phyloP scores from a whole-genome alignment of 2,329 filamentous ascomycete genomes.

The Cladosporium sp. region DNA sequence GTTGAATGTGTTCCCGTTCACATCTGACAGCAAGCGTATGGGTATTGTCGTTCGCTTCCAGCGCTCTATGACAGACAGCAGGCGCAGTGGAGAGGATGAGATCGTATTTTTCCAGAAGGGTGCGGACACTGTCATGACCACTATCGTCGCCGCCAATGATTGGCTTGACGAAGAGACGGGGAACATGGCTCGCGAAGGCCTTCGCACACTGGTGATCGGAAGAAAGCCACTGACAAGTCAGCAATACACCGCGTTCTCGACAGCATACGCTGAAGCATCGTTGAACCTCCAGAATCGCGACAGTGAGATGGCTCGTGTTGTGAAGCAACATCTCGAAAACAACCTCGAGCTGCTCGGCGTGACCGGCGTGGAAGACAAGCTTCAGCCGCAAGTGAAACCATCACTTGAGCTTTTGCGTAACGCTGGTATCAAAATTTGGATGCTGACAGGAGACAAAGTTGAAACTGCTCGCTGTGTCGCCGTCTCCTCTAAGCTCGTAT shows the following conservation, averaged over 20 bases:
- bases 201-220: slow-evolving; percentile 92
- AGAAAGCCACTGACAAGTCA: slow-evolving; percentile 74
- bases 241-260: slow-evolving; percentile 77
- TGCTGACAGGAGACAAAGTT: slow-evolving; percentile 98
- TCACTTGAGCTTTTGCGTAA: slow-evolving; percentile 93
- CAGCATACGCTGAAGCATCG: slow-evolving; percentile 72
- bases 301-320: slow-evolving; percentile 71
- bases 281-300: slow-evolving; percentile 78
- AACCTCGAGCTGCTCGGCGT: slow-evolving; percentile 93
- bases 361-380: slow-evolving; percentile 94
- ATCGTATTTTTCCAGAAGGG: slow-evolving; percentile 99
- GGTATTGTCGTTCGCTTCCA: slow-evolving; percentile 90
- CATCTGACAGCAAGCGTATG: slow-evolving; percentile 97
- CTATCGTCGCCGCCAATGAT: slow-evolving; percentile 91
- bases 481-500: slow-evolving; percentile 88
- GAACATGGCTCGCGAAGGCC: slow-evolving; percentile 97
- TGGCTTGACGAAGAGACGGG: slow-evolving; percentile 98
- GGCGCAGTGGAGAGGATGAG: slow-evolving; percentile 60
- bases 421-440: slow-evolving; percentile 98
- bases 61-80: slow-evolving; percentile 41
- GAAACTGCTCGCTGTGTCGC: slow-evolving; percentile 96
- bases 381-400: slow-evolving; percentile 92
- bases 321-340: slow-evolving; percentile 76
- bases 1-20: slow-evolving; percentile 94
- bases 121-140: slow-evolving; percentile 96